Evolutionary conservation across 169 alveolate species (phyloP).

Genomic region (Eimeria falciformis): DNA sequence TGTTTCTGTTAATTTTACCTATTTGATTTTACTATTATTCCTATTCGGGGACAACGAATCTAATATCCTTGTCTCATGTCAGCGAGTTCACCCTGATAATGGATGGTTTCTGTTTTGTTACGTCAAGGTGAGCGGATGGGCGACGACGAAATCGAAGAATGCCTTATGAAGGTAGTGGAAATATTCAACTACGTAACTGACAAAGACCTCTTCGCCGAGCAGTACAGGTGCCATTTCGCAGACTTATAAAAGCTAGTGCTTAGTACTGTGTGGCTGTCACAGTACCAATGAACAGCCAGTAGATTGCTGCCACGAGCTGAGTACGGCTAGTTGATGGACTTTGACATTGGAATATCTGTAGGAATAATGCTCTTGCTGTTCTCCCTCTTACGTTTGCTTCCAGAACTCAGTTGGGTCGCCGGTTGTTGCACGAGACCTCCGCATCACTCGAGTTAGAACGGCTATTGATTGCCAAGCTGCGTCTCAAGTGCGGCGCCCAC

Average conservation of each 20-base stretch:
- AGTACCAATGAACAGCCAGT: too few species aligned
- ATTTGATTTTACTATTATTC: too few species aligned
- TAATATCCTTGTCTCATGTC: too few species aligned
- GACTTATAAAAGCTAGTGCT: too few species aligned
- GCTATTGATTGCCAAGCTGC: slow-evolving; percentile 87
- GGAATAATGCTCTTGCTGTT: neutral
- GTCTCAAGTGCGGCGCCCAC: slow-evolving; percentile 89
- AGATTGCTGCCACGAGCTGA: too few species aligned
- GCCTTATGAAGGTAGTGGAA: slow-evolving; percentile 83
- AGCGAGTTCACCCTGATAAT: too few species aligned
- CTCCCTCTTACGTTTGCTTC: neutral
- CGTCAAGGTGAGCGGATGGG: slow-evolving; percentile 65
- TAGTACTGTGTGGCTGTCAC: neutral
- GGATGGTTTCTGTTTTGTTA: neutral
- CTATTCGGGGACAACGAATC: too few species aligned
- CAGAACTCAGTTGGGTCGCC: slow-evolving; percentile 85
- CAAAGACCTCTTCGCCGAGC: slow-evolving; percentile 90
- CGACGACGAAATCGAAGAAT: slow-evolving; percentile 78
- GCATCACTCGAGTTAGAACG: slow-evolving; percentile 88
- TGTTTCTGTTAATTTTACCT: too few species aligned
- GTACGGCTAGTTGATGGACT: too few species aligned
- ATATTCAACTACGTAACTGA: slow-evolving; percentile 88
- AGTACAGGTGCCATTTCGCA: slow-evolving; percentile 77
- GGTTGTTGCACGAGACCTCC: slow-evolving; percentile 84
- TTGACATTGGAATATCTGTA: too few species aligned